These are phyloP conservation scores for Ogataea nakhonphanomensis DNA, from an alignment of 805 yeast genomes.

Conservation along the genomic window DNA sequence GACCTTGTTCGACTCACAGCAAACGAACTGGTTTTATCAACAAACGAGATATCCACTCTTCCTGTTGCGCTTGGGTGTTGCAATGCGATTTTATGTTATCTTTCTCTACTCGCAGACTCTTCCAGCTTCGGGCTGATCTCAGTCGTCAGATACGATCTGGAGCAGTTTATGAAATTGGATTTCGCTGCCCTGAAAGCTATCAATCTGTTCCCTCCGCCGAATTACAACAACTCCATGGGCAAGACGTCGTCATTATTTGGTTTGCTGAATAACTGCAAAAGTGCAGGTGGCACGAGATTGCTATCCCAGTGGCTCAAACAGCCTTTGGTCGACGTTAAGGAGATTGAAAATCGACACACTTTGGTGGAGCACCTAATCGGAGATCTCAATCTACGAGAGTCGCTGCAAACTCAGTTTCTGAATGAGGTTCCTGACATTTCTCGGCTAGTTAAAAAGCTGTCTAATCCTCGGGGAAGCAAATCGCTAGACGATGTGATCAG, in stretches of 20 bases:
- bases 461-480: conserved; percentile 41
- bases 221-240: conserved; percentile 43
- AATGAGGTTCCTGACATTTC: conserved; percentile 79
- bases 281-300: conserved; percentile 83
- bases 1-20: conserved; percentile 72
- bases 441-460: conserved; percentile 67
- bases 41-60: conserved; percentile 50
- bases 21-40: conserved; percentile 49
- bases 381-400: conserved; percentile 62
- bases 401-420: conserved; percentile 63
- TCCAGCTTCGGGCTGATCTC: conserved; percentile 51
- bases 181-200: conserved; percentile 85
- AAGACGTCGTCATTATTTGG: conserved; percentile 64
- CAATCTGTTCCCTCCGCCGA: conserved; percentile 69
- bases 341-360: conserved; percentile 64
- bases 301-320: conserved; percentile 95
- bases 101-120: conserved; percentile 59
- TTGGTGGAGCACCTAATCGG: conserved; percentile 74
- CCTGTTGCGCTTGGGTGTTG: conserved; percentile 57
- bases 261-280: conserved; percentile 81
- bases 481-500: conserved; percentile 86
- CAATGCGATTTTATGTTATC: conserved; percentile 65
- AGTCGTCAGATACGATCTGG: conserved; percentile 64
- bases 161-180: conserved; percentile 86
- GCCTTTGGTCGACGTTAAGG: conserved; percentile 67